Percentiles rank a stretch among this genome's conserved stretches.
These are phyloP conservation scores for Vitis hybrid DNA, from an alignment of 177 flowering plant species.

Conservation along the genomic window DNA sequence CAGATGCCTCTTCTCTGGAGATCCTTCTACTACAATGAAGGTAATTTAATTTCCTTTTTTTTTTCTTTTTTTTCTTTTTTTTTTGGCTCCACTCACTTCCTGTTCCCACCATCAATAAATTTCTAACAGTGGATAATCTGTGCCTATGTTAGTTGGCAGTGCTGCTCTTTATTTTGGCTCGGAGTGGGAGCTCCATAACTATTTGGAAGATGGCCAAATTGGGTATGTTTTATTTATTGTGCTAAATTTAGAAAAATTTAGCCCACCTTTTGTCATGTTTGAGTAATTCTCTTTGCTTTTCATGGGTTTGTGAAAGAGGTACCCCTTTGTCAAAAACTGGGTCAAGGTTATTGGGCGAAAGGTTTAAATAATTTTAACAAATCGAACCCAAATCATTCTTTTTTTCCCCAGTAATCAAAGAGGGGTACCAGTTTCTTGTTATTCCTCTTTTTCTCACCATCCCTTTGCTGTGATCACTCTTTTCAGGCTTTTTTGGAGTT, in stretches of 20 bases:
- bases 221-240: conserved; percentile 42
- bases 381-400: neutral
- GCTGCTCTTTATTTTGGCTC: conserved; percentile 74
- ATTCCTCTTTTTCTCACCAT: conserved; percentile 3
- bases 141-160: conserved; percentile 70
- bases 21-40: conserved; percentile 92
- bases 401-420: conserved; percentile 5
- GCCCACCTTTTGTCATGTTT: too few species aligned
- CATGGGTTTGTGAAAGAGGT: too few species aligned
- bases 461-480: neutral
- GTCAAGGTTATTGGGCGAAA: too few species aligned
- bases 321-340: too few species aligned
- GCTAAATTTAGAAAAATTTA: neutral
- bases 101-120: neutral
- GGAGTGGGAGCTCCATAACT: conserved; percentile 84
- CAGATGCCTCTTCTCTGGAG: conserved; percentile 78
- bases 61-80: neutral
- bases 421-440: neutral
- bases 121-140: conserved; percentile 5
- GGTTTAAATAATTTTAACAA: too few species aligned
- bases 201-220: conserved; percentile 84
- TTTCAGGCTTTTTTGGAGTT: conserved; percentile 80
- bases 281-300: too few species aligned
- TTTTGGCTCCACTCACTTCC: neutral
- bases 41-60: conserved; percentile 26